Evolutionary conservation across 192 early-diverging fungal species (phyloP).

Genomic region (Rhizophagus prolifer): DNA sequence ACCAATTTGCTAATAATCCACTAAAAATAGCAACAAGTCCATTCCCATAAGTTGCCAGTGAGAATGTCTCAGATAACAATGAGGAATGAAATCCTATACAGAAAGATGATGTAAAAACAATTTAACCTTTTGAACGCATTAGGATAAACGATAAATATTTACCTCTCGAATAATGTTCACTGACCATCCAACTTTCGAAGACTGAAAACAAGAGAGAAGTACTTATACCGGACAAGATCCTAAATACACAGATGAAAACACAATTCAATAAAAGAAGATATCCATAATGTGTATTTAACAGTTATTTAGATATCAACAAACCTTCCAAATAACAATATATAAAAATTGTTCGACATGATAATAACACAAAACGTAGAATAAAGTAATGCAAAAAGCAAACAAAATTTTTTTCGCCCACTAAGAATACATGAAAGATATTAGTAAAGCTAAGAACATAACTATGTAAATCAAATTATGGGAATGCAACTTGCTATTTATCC

Average conservation of each 20-base stretch:
- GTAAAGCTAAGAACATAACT: neutral
- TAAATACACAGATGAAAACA: neutral
- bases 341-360: conserved; percentile 3
- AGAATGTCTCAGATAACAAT: conserved; percentile 62
- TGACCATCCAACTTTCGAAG: conserved; percentile 64
- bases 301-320: neutral
- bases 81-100: conserved; percentile 50
- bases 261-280: neutral
- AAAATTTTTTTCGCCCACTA: conserved; percentile 25
- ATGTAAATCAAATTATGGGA: neutral
- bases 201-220: conserved; percentile 57
- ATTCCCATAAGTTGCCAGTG: conserved; percentile 65
- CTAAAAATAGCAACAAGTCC: conserved; percentile 67
- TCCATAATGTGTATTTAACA: neutral
- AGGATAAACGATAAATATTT: neutral
- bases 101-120: neutral
- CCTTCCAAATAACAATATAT: conserved; percentile 22
- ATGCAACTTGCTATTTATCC: conserved; percentile 58
- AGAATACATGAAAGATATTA: neutral
- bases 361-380: conserved; percentile 13
- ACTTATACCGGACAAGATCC: conserved; percentile 47
- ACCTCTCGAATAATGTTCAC: conserved; percentile 53
- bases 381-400: conserved; percentile 20
- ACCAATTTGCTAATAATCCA: conserved; percentile 63
- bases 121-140: neutral